Base-by-base conservation (phyloP, 345 rosid genomes). In the Litchi chinensis region DNA sequence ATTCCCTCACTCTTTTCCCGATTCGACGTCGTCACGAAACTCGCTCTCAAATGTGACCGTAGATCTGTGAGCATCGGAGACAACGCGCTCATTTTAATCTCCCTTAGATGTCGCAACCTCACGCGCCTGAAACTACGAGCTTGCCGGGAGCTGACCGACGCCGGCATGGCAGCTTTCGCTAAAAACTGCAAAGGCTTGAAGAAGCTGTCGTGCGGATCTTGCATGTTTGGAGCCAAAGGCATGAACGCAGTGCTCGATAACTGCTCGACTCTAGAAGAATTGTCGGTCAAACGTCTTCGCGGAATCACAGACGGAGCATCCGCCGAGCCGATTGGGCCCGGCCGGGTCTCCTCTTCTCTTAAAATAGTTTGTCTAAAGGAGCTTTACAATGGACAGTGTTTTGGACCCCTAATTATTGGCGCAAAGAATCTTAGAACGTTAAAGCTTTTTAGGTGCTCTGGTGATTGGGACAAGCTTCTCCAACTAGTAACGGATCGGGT, bases 141-240 rank as follows among this genome's bases (percentile, higher is more conserved):
- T 10, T 95, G 98, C 83, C 95, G 91, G 59, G 91, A 87, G 84
- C 77, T 95, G 18, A 93, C 97, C 11, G 94, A 91, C 41, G 83
- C 82, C 3, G 98, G 98, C 39, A 92, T 95, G 88, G 62, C 68
- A 0, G 87, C 56, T 13, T 92, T 95, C 60, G 92, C 98, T 5
- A 84, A 85, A 76, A 93, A 93, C 68, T 95, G 98, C 78, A 88
- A 73, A 71, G 86, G 85, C 3, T 79, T 93, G 90, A 95, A 88
- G 89, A 95, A 91, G 83, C 85, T 95, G 18, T 92, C 97, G 9
- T 91, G 92, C 69, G 97, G 94, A 83, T 95, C 95, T 65, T 95
- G 98, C 72, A 73, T 83, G 21, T 95, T 95, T 26, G 98, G 98
- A 62, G 86, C 98, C 40, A 91, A 80, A 84, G 98, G 97, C 26